Percentiles rank a stretch among this genome's conserved stretches.
These are phyloP conservation scores for Eimeria zaria DNA, from an alignment of 169 alveolate species.

Conservation along the genomic window DNA sequence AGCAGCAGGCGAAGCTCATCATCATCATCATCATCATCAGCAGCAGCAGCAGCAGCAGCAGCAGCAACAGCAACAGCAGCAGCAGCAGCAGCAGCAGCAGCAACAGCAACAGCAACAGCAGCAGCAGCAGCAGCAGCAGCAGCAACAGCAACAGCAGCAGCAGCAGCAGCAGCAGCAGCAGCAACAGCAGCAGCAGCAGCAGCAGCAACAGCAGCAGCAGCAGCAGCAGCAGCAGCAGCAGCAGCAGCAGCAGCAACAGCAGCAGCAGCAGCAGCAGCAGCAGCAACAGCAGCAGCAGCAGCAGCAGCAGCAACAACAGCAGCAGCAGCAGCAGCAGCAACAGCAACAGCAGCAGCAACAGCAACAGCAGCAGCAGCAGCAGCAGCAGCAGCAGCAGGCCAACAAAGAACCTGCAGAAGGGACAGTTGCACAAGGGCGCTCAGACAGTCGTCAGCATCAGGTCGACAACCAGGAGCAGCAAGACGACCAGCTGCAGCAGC, in stretches of 20 bases:
- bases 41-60: conserved; percentile 19
- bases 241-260: not conserved
- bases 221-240: conserved; percentile 9
- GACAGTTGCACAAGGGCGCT: not conserved
- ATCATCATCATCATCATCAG: too few species aligned
- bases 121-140: too few species aligned
- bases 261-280: not conserved
- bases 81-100: conserved; percentile 50
- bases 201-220: not conserved
- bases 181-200: not conserved
- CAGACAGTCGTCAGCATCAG: not conserved
- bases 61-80: not conserved
- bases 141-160: not conserved
- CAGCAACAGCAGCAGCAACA: not conserved
- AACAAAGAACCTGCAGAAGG: not conserved
- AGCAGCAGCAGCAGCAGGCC: conserved; percentile 16
- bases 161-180: not conserved
- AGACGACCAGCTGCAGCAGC: not conserved
- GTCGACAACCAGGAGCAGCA: not conserved
- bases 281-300: too few species aligned
- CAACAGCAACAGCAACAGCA: too few species aligned
- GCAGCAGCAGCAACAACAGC: not conserved
- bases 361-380: not conserved
- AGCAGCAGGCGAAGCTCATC: too few species aligned
- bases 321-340: not conserved